These are phyloP conservation scores for Boletus edulis DNA, from an alignment of 768 basidiomycete genomes.

Conservation along the genomic window DNA sequence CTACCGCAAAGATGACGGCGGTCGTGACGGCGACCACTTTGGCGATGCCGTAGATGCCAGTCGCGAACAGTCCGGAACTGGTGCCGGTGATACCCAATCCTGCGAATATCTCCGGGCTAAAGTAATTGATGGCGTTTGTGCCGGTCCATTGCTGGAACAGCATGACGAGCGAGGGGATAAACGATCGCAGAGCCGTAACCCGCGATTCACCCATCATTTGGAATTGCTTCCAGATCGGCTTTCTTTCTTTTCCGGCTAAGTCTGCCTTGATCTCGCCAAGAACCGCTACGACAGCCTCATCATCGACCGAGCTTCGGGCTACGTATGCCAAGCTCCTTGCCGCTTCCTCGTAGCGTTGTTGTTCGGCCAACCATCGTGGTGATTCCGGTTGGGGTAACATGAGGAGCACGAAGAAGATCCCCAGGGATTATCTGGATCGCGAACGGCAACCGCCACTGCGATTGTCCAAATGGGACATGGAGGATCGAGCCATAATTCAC, in stretches of 20 bases:
- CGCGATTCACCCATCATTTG: constrained; percentile 43
- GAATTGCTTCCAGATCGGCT: constrained; percentile 37
- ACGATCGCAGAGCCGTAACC: constrained; percentile 41
- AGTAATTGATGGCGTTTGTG: constrained; percentile 56
- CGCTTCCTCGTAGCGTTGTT: constrained; percentile 41
- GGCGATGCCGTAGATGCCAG: constrained; percentile 41
- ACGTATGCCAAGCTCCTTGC: constrained; percentile 38
- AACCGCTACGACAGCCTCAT: constrained; percentile 34
- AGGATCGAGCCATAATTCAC: constrained; percentile 45
- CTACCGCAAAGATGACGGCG: constrained; percentile 46
- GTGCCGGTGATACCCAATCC: constrained; percentile 45
- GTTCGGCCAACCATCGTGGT: constrained; percentile 55
- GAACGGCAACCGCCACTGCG: constrained; percentile 55
- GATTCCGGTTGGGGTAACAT: constrained; percentile 55
- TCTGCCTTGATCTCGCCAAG: constrained; percentile 50
- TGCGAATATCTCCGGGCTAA: constrained; percentile 50
- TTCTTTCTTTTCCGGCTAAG: constrained; percentile 40
- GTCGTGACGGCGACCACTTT: constrained; percentile 42
- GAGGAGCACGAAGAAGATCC: constrained; percentile 41
- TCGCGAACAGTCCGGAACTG: constrained; percentile 45
- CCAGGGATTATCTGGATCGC: constrained; percentile 53
- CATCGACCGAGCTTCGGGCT: constrained; percentile 30
- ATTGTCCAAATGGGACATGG: constrained; percentile 35
- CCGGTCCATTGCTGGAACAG: constrained; percentile 51
- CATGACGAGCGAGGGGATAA: constrained; percentile 48